A percentile compares a stretch with the other conserved stretches of the same genome.
These are phyloP conservation scores for Bullera alba DNA, from an alignment of 768 basidiomycete species.

Conservation along the genomic window DNA sequence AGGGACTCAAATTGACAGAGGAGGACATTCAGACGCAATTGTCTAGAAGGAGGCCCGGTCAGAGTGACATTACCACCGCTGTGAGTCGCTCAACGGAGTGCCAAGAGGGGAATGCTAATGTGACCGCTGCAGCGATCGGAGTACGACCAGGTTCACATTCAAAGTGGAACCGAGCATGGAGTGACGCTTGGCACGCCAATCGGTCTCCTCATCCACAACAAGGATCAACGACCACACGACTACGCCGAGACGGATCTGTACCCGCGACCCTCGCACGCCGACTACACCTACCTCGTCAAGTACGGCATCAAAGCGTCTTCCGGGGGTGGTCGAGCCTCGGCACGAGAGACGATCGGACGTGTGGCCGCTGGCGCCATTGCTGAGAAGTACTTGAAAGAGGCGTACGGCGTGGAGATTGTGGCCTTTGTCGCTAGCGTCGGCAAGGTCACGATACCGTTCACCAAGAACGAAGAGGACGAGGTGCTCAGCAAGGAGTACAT, in stretches of 20 bases:
- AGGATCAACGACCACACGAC: conserved; percentile 96
- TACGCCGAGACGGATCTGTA: conserved; percentile 97
- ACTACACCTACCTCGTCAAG: conserved; percentile 95
- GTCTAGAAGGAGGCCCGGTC: conserved; percentile 84
- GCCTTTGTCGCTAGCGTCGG: conserved; percentile 97
- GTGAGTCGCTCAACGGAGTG: conserved; percentile 50
- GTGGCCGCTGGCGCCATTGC: conserved; percentile 98
- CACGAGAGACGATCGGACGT: conserved; percentile 96
- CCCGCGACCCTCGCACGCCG: conserved; percentile 94
- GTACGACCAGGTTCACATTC: conserved; percentile 85
- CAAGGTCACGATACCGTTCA: conserved; percentile 65
- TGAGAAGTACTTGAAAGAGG: conserved; percentile 82
- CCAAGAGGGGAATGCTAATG: neutral
- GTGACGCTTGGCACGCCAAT: conserved; percentile 97
- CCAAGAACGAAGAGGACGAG: conserved; percentile 62
- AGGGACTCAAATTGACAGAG: conserved; percentile 76
- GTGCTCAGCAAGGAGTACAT: conserved; percentile 72
- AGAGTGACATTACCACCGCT: conserved; percentile 92
- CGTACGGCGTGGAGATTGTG: conserved; percentile 85
- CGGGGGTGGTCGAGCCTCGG: conserved; percentile 89
- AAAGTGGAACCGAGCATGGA: conserved; percentile 88
- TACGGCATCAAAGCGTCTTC: conserved; percentile 96
- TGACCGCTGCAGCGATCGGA: conserved; percentile 78
- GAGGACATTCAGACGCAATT: conserved; percentile 87
- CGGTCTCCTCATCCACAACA: conserved; percentile 90